A percentile compares a stretch with the other conserved stretches of the same genome.
phyloP scores from a whole-genome alignment of 2,329 filamentous ascomycete species.

The Pyricularia grisea region DNA sequence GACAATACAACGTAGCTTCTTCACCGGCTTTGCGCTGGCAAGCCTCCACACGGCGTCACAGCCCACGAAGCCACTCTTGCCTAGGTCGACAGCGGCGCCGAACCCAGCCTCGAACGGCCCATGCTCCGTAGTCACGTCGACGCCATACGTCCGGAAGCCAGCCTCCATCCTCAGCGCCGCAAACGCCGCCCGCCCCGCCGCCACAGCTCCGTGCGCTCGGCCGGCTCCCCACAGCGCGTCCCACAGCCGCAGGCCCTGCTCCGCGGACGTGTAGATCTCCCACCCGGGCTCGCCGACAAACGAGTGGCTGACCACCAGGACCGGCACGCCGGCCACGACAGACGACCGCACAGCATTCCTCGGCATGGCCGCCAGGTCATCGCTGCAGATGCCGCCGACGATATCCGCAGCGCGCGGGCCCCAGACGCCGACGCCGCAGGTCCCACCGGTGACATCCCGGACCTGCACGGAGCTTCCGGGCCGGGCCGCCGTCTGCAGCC shows the following conservation, averaged over 20 bases:
- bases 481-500: conserved; percentile 28
- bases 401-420: conserved; percentile 46
- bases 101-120: conserved; percentile 51
- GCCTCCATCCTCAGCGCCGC: conserved; percentile 50
- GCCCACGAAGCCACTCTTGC: conserved; percentile 41
- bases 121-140: conserved; percentile 52
- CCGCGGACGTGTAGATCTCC: conserved; percentile 52
- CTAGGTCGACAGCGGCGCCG: conserved; percentile 34
- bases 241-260: conserved; percentile 49
- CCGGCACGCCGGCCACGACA: conserved; percentile 42
- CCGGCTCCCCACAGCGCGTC: conserved; percentile 47
- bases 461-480: conserved; percentile 38
- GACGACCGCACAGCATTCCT: conserved; percentile 32
- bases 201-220: conserved; percentile 42
- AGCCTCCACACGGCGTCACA: conserved; percentile 25
- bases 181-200: conserved; percentile 48
- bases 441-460: conserved; percentile 48
- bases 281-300: conserved; percentile 54
- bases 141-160: conserved; percentile 46
- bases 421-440: conserved; percentile 54
- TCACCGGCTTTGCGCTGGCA: conserved; percentile 18
- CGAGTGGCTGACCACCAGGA: conserved; percentile 44
- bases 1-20: conserved; percentile 37
- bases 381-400: conserved; percentile 34
- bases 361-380: conserved; percentile 27